Base-by-base conservation (phyloP, 2,329 filamentous ascomycete species). In the Apiospora rasikravindrae region DNA sequence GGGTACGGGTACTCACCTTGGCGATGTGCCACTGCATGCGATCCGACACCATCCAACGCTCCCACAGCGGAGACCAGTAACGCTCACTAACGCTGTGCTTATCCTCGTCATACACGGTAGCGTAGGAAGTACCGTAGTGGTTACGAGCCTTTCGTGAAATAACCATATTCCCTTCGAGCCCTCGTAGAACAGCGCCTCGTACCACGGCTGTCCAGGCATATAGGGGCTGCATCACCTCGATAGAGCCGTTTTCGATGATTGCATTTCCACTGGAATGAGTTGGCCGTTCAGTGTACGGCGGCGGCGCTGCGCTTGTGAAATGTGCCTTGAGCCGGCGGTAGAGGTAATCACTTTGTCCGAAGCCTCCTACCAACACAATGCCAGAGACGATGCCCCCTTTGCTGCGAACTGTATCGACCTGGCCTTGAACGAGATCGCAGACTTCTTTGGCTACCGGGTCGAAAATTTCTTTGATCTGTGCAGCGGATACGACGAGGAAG, bases 21-120 rank as follows among this genome's bases (percentile, higher is more conserved):
- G 90, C 89, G 79, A 95, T 94, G 81, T 95, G 93, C 93, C 93
- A 95, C 82, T 94, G 92, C 92, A 96, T 95, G 67, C 93, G 87
- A 80, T 95, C 92, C 66, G 88, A 91, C 8, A 95, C 93, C 92
- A 94, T 95, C 92, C 92, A 95, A 68, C 92, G 83, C 83, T 95
- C 92, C 92, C 92, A 94, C 33, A 95, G 81, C 7, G 92, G 92
- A 75, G 90, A 92, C 93, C 93, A 95, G 78, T 95, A 95, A 69
- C 93, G 84, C 80, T 95, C 93, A 61, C 86, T 88, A 7, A 93
- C 89, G 4, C 89, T 89, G 80, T 96, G 93, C 79, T 92, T 93
- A 68, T 88, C 86, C 78, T 93, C 92, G 75, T 95, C 93, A 79
- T 93, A 96, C 0, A 94, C 91, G 0, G 93, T 95, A 0, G 93